Evolutionary conservation across 768 basidiomycete genomes (phyloP), one percentile per base, ranked within the genome.

Genomic region (Xerocomellus amylosporus): DNA sequence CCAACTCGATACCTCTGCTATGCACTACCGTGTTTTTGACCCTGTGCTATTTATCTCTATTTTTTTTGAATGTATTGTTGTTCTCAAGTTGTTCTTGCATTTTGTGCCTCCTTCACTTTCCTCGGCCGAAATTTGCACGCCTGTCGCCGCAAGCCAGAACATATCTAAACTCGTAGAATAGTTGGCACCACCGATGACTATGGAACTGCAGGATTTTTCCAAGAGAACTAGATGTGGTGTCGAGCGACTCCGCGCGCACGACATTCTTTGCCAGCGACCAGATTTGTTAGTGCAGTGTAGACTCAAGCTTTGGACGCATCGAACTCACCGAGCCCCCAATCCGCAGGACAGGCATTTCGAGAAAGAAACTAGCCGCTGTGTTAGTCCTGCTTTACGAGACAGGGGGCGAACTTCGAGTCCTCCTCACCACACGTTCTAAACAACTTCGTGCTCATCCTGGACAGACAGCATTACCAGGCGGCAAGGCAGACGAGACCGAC

Each of bases 361-460:
- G 51, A 15, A 69, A 65, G 46, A 85, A 77, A 64, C 79, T 84
- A 13, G 90, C 85, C 5, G 89, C 89, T 8, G 91, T 95, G 0
- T 77, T 95, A 3, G 83, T 94, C 2, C 75, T 93, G 12, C 72
- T 96, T 1, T 95, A 84, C 58, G 88, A 94, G 67, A 72, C 79
- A n/a, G 77, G 74, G 4, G 86, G 82, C 17, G 70, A 79, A 41
- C 71, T 94, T 7, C 81, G 86, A 13, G 91, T 95, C 5, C 74
- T 95, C 20, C 74, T 96, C 50, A 96, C 93, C 1, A 96, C 93
- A 4, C 82, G 93, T 10, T 90, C 92, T 6, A 92, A 88, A 68
- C 65, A 73, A 3, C 75, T 92, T 12, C 75, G 88, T 28, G 82
- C 86, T 0, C 89, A 92, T 69, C 84, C 89, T 4, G 90, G 88